Percentiles rank a stretch among this genome's conserved stretches.
Conservation (phyloP, 257 asterid genomes). For the Perilla frutescens region DNA sequence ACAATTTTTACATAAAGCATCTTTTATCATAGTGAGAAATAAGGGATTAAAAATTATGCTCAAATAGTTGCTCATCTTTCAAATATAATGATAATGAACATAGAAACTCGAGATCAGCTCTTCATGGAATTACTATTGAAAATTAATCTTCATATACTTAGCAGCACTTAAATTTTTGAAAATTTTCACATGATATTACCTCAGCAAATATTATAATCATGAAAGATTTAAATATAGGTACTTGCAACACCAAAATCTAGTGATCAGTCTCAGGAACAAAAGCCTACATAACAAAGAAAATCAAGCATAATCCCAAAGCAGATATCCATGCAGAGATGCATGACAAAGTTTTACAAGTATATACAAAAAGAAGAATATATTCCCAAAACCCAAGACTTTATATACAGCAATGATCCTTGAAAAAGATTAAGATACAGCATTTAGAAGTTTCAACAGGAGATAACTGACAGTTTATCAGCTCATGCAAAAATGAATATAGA, state of each 20-base stretch:
- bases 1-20: not conserved
- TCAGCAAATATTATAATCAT: not conserved
- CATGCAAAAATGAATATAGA: not conserved
- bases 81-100: conserved; percentile 4
- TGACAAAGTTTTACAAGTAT: not conserved
- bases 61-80: conserved; percentile 2
- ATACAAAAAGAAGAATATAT: not conserved
- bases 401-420: not conserved
- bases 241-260: conserved; percentile 11
- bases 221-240: not conserved
- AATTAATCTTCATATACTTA: not conserved
- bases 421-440: not conserved
- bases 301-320: conserved; percentile 1
- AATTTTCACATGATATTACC: not conserved
- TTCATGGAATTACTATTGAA: not conserved
- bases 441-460: not conserved
- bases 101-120: not conserved
- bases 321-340: not conserved
- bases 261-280: conserved; percentile 8
- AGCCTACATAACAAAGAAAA: not conserved
- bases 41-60: not conserved
- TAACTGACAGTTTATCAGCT: conserved; percentile 2
- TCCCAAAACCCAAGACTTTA: not conserved
- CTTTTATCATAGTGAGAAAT: not conserved
- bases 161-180: not conserved